Evolutionary conservation across 495 filamentous ascomycete genomes (phyloP), one percentile per base, ranked within the genome.

Genomic region (Trichoderma erinaceum): DNA sequence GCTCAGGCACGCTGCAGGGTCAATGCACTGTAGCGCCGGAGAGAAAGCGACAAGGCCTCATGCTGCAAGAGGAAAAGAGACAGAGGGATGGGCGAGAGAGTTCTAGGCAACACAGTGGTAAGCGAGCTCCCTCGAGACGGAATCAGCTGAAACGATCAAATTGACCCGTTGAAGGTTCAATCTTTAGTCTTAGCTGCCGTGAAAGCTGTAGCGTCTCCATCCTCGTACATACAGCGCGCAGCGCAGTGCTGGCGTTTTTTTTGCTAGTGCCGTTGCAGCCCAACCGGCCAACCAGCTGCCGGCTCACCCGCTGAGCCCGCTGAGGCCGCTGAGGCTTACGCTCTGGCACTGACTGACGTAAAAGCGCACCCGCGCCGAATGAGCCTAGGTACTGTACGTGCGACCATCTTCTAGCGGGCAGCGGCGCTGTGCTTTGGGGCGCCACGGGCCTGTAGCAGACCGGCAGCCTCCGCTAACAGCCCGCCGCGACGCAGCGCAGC

Each of bases 181-280:
- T 15, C 13, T 16, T n/a, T 48, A 0, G 5, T 3, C 18, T 48
- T 15, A 16, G 44, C 12, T 38, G 35, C 35, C 35, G 35, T 38
- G 35, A 38, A 48, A 56, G 50, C 21, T 56, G 50, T 11, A 23
- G 18, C 21, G 25, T 15, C 56, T 15, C 23, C 25, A 18, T 13
- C 25, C 27, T 32, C 23, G 23, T 32, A 52, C 48, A 52, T 52
- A n/a, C 48, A 52, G 44, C 48, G 8, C 18, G 43, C 43, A 46
- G 16, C 8, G 48, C 48, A 52, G 48, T 52, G 48, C 48, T 52
- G 48, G 56, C 56, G 35, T 7, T 38, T 38, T 29, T 29, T 29
- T 25, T 16, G 50, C 50, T 61, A 61, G 56, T 11, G 44, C 44
- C 56, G 56, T 61, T 29, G 56, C 56, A 61, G 56, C 56, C 56